Evolutionary conservation across 2,329 filamentous ascomycete species (phyloP), one percentile per base, ranked within the genome.

Genomic region (Xylaria arbuscula): DNA sequence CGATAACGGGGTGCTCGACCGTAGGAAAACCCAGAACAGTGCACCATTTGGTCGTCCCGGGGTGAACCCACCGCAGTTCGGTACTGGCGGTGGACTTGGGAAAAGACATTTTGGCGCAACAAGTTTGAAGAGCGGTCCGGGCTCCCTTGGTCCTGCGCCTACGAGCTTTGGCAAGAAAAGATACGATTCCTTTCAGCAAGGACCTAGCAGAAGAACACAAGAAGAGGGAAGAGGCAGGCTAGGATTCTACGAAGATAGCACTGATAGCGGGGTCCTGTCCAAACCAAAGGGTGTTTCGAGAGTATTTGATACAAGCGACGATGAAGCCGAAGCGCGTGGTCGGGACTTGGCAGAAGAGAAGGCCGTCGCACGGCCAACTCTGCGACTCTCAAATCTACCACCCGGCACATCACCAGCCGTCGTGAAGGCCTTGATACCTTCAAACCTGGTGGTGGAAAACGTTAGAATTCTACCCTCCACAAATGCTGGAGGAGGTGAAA

Each of bases 271-370:
- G 15, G 53, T 58, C 22, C 58, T 66, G 28, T 63, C 72, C 87
- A 72, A 70, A 72, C 85, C 87, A 34, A 87, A 87, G 45, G 87
- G 89, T 5, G 86, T 93, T 3, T 87, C 92, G 68, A 89, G 89
- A 75, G 92, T 89, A 34, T 96, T 96, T 74, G 85, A 92, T 67
- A 90, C 90, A 64, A 93, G 86, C 72, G 87, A 88, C 56, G 87
- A 88, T 58, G 86, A 89, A 71, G 81, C 83, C 45, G 83, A 85
- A 63, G 78, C 80, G 28, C 78, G 81, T 19, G 78, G 81, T 15
- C 82, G 82, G 9, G 81, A 81, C 13, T 79, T 83, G 55, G 85
- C 84, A 0, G 86, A 88, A 71, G 88, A 90, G 71, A 88, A 86
- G 73, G 87, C 87, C 10, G 81, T 87, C 61, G 83, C 89, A 13